These are phyloP conservation scores for Cladophialophora exuberans DNA, from an alignment of 2,329 filamentous ascomycete genomes.

Conservation along the genomic window DNA sequence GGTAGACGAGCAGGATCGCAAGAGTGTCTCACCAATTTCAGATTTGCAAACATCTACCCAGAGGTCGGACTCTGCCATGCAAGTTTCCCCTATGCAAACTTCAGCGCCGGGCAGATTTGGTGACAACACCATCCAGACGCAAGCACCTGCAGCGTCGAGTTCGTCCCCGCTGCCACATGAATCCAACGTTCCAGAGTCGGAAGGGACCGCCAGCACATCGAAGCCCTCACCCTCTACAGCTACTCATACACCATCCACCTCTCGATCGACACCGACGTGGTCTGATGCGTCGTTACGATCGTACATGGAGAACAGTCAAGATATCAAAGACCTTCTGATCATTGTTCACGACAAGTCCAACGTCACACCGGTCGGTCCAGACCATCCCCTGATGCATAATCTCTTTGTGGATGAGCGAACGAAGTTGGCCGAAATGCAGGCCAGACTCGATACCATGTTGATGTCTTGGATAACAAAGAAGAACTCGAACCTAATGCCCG, in stretches of 20 bases:
- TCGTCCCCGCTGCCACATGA: constrained; percentile 34
- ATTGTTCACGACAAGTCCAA: constrained; percentile 93
- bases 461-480: constrained; percentile 71
- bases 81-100: constrained; percentile 62
- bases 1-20: constrained; percentile 18
- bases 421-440: constrained; percentile 82
- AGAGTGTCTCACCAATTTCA: constrained; percentile 22
- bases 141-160: constrained; percentile 48
- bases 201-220: constrained; percentile 36
- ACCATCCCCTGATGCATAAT: constrained; percentile 80
- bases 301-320: constrained; percentile 87
- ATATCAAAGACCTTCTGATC: constrained; percentile 85
- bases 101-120: constrained; percentile 62
- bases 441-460: constrained; percentile 85
- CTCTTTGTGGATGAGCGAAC: constrained; percentile 88
- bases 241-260: constrained; percentile 60
- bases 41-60: constrained; percentile 45
- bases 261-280: constrained; percentile 69
- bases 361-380: constrained; percentile 74
- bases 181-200: constrained; percentile 39
- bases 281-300: constrained; percentile 82
- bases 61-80: constrained; percentile 69
- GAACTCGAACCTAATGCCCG: constrained; percentile 26
- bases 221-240: constrained; percentile 45
- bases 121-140: constrained; percentile 71